Evolutionary conservation across 768 basidiomycete genomes (phyloP), one percentile per base, ranked within the genome.

Genomic region (Polyporus arcularius): DNA sequence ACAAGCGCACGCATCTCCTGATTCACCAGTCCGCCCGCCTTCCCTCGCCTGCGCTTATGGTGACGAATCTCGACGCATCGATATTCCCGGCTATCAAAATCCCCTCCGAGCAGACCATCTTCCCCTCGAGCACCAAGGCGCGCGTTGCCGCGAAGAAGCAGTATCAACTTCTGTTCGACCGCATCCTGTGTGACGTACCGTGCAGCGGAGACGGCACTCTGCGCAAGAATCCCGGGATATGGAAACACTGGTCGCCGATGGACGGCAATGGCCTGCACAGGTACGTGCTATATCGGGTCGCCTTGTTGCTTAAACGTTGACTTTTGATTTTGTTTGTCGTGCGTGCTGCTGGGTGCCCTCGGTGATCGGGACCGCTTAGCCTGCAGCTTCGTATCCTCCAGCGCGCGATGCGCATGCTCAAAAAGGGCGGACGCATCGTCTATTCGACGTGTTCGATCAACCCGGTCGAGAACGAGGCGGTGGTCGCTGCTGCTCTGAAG

Each of bases 361-460:
- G 26, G 42, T 5, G n/a, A 38, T 62, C 60, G 48, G 52, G 15
- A 21, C 43, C 41, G 21, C 31, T 12, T 67, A 98, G 94, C 10
- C 80, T 99, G 32, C 97, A 99, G 71, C 79, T 94, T 42, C 89
- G 97, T 18, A 98, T 99, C 66, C 82, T 98, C 18, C 82, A 89
- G 61, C 89, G 97, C 18, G 96, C 89, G 1, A 97, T 99, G 92
- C 86, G 88, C 57, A 82, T 98, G 75, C 82, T 99, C 42, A 81
- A 83, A 62, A 86, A 87, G 32, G 84, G 87, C n/a, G 96, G 96
- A 8, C 87, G 91, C 39, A 89, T 98, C 62, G 96, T 98, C 16
- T 99, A 98, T 72, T 98, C 97, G 5, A 99, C 97, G 0, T 98
- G 97, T 69, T 98, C 96, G 0, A 79, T 98, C 65, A 98, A 98